Base-by-base conservation (phyloP, 768 basidiomycete genomes). In the Kwoniella newhampshirensis region DNA sequence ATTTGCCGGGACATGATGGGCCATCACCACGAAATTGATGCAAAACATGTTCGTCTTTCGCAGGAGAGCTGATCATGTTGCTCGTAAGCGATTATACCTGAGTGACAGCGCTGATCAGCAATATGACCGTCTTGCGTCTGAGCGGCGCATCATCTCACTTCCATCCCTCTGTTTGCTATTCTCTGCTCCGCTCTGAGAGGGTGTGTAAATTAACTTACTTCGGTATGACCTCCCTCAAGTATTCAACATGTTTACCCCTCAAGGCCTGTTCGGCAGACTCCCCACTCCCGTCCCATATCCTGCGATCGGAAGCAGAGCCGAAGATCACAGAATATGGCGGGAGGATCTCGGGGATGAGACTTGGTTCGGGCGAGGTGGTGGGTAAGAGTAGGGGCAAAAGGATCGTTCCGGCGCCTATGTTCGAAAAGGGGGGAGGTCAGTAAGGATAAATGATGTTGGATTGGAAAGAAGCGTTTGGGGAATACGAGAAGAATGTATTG, bases 191-290 rank as follows among this genome's bases (percentile, higher is more conserved):
- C n/a, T n/a, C n/a, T n/a, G n/a, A n/a, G n/a, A n/a, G n/a, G n/a
- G n/a, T n/a, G n/a, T n/a, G n/a, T n/a, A n/a, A n/a, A n/a, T n/a
- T n/a, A n/a, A 57, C 70, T 57, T 49, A 75, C 72, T 73, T 75
- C 35, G 74, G 74, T 36, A 75, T 23, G 35, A 91, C 91, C 74
- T 97, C 94, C 40, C 86, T 80, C 49, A 98, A 80, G 75, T 97
- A 97, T 67, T 94, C 91, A 3, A 86, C 84, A 67, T 97, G 93
- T 71, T 97, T 97, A 42, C 82, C 79, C 51, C 90, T 81, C 58
- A 97, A 74, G 68, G 91, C 91, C 25, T 82, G 81, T 67, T 92
- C 92, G 68, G 93, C 91, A 0, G 86, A 80, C 63, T 85, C 84
- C 7, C 90, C 90, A 59, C 87, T 81, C 15, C 89, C 91, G 62